phyloP scores from a whole-genome alignment of 345 rosid genomes.

The Hypericum androsaemum region DNA sequence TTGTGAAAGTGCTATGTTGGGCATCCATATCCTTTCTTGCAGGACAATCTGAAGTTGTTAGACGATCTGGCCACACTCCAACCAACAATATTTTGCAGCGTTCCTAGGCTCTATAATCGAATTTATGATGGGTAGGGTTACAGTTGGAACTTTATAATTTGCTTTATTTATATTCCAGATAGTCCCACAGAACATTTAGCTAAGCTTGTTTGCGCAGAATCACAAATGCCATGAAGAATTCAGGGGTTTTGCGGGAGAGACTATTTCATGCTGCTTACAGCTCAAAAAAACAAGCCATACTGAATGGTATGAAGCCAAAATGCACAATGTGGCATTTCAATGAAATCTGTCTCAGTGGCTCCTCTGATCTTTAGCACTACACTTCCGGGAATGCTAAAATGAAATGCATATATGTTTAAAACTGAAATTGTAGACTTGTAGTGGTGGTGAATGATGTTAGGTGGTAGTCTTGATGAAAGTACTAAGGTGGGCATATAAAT shows the following conservation, averaged over 20 bases:
- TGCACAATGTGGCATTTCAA: too few species aligned
- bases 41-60: conserved; percentile 24
- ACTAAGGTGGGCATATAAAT: too few species aligned
- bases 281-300: conserved; percentile 22
- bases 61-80: conserved; percentile 24
- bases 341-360: too few species aligned
- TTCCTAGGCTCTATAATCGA: conserved; percentile 22
- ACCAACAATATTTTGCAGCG: conserved; percentile 24
- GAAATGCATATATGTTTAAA: too few species aligned
- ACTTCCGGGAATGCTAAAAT: too few species aligned
- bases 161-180: background rate
- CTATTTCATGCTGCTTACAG: conserved; percentile 22
- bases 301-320: conserved; percentile 26
- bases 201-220: conserved; percentile 15
- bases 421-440: too few species aligned
- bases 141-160: background rate
- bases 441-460: too few species aligned
- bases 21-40: conserved; percentile 3
- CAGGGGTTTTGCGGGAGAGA: conserved; percentile 20
- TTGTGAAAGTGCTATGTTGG: conserved; percentile 2
- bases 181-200: conserved; percentile 12
- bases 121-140: conserved; percentile 24
- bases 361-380: too few species aligned
- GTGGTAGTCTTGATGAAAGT: too few species aligned
- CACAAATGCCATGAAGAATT: conserved; percentile 19